phyloP scores from a whole-genome alignment of 2,329 filamentous ascomycete species.

The Pseudogymnoascus sp. region DNA sequence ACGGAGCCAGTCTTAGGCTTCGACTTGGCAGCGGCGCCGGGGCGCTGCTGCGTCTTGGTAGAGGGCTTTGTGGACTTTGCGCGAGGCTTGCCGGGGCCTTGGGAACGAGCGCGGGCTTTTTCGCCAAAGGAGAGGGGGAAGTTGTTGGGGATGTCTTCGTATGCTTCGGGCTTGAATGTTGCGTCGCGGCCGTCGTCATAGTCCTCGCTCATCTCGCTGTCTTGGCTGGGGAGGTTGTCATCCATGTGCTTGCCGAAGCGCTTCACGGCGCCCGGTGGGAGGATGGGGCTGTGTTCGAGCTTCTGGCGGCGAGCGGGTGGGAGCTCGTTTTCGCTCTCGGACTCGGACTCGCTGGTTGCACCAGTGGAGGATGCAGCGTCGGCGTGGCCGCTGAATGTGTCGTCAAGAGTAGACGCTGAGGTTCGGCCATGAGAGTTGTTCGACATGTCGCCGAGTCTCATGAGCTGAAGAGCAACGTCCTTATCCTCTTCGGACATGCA shows the following conservation, averaged over 20 bases:
- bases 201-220: conserved; percentile 47
- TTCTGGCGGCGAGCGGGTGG: conserved; percentile 53
- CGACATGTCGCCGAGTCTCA: conserved; percentile 88
- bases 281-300: conserved; percentile 44
- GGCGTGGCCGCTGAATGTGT: conserved; percentile 83
- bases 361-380: conserved; percentile 79
- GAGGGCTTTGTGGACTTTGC: conserved; percentile 36
- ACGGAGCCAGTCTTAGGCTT: conserved; percentile 27
- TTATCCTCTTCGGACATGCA: conserved; percentile 91
- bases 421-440: conserved; percentile 90
- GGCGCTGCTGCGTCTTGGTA: conserved; percentile 13
- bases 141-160: conserved; percentile 17
- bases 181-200: conserved; percentile 37
- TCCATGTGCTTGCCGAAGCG: conserved; percentile 41
- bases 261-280: conserved; percentile 36
- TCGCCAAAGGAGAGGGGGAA: conserved; percentile 11
- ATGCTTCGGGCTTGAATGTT: conserved; percentile 24
- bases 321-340: conserved; percentile 55
- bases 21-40: conserved; percentile 39
- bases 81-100: conserved; percentile 33
- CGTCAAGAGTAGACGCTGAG: conserved; percentile 86
- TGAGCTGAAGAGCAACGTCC: conserved; percentile 92
- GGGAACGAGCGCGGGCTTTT: conserved; percentile 34
- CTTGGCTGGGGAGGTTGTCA: conserved; percentile 46
- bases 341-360: conserved; percentile 71